A percentile compares a stretch with the other conserved stretches of the same genome.
phyloP scores from a whole-genome alignment of 2,329 filamentous ascomycete species.

The Bipolaris victoriae region DNA sequence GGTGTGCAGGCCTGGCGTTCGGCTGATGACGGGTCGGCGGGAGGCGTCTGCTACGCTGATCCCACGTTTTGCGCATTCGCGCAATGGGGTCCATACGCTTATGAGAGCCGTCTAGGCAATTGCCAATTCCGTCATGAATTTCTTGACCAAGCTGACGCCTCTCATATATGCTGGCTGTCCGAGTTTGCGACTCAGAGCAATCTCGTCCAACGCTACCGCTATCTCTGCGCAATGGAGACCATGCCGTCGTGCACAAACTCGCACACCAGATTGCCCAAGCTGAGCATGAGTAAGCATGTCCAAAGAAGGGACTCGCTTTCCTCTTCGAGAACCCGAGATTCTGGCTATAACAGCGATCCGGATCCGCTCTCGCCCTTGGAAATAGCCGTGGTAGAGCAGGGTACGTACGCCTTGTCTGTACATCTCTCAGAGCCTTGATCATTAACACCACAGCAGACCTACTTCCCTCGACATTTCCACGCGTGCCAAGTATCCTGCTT shows the following conservation, averaged over 20 bases:
- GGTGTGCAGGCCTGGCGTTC: slow-evolving; percentile 14
- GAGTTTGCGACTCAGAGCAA: slow-evolving; percentile 8
- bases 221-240: slow-evolving; percentile 22
- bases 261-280: slow-evolving; percentile 24
- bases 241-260: slow-evolving; percentile 13
- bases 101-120: slow-evolving; percentile 19
- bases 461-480: slow-evolving; percentile 7
- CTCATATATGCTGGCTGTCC: not conserved
- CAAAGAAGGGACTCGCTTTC: slow-evolving; percentile 35
- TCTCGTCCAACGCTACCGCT: not conserved
- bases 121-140: slow-evolving; percentile 2
- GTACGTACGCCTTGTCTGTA: slow-evolving; percentile 23
- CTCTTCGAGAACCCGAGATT: slow-evolving; percentile 37
- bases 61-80: slow-evolving; percentile 29
- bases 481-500: slow-evolving; percentile 11
- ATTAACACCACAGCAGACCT: slow-evolving; percentile 20
- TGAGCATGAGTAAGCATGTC: slow-evolving; percentile 24
- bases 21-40: slow-evolving; percentile 16
- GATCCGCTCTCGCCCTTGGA: slow-evolving; percentile 39
- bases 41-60: slow-evolving; percentile 18
- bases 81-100: slow-evolving; percentile 20
- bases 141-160: not conserved
- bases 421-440: not conserved
- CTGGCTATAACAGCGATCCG: slow-evolving; percentile 41
- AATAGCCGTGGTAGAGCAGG: slow-evolving; percentile 18